Evolutionary conservation across 176 grass and related monocot genomes (phyloP).

Genomic region (Oryza meridionalis): DNA sequence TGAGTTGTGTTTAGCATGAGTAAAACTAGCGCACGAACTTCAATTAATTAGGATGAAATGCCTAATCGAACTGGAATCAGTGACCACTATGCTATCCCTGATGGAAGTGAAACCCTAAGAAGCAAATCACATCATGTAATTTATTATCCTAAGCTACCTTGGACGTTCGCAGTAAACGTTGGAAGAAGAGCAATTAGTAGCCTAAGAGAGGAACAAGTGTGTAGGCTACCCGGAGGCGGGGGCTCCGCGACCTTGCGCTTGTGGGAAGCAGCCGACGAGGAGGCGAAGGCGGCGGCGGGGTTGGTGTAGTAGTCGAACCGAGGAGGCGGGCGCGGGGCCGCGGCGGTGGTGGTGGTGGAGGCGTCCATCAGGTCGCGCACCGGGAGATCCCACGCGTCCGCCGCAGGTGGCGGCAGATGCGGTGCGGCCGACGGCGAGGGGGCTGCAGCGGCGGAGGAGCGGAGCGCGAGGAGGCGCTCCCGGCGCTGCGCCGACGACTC

Average conservation of each 20-base stretch:
- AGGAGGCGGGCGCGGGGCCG: background rate
- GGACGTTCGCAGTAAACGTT: background rate
- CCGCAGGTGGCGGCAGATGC: background rate
- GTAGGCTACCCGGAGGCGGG: background rate
- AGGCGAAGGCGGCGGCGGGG: conserved; percentile 55
- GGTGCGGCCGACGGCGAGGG: conserved; percentile 12
- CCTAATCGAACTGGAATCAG: background rate
- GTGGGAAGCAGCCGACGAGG: conserved; percentile 37
- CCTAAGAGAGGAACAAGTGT: background rate
- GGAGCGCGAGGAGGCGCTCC: conserved; percentile 56
- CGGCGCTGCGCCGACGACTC: conserved; percentile 44
- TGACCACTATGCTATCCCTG: background rate
- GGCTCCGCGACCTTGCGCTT: conserved; percentile 38
- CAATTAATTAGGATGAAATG: background rate
- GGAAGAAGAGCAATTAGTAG: background rate
- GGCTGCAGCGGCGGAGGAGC: conserved; percentile 17
- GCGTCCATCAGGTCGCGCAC: conserved; percentile 27
- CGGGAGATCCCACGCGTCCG: conserved; percentile 38
- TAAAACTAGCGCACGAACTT: background rate
- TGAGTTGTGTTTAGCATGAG: background rate
- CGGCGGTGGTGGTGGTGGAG: background rate
- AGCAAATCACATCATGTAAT: background rate
- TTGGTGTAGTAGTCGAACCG: conserved; percentile 65
- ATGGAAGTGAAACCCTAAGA: conserved; percentile 7
- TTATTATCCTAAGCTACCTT: background rate